A percentile compares a stretch with the other conserved stretches of the same genome.
Evolutionary conservation across 1,284 basidiomycete species (phyloP).

Genomic region (Meira miltonrushii): DNA sequence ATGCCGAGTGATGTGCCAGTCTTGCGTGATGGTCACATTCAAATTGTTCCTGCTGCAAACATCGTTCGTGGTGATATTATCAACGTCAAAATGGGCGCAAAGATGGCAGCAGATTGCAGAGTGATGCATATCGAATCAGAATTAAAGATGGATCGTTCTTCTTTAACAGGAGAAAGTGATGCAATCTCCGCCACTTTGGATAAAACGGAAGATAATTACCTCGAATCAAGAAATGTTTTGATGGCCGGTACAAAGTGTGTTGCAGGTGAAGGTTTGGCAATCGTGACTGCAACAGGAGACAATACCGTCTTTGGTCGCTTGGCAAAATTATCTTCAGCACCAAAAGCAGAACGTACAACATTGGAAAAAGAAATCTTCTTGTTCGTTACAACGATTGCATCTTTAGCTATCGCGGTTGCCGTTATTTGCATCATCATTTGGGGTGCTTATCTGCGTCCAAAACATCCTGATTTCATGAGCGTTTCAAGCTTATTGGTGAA

Average conservation of each 20-base stretch:
- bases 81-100: slow-evolving; percentile 54
- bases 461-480: slow-evolving; percentile 60
- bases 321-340: slow-evolving; percentile 14
- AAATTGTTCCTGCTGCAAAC: slow-evolving; percentile 61
- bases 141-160: slow-evolving; percentile 61
- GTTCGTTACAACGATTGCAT: slow-evolving; percentile 56
- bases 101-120: slow-evolving; percentile 57
- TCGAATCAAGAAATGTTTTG: slow-evolving; percentile 61
- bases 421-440: slow-evolving; percentile 59
- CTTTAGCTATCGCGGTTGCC: slow-evolving; percentile 59
- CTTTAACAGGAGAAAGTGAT: slow-evolving; percentile 62
- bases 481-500: slow-evolving; percentile 60
- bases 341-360: slow-evolving; percentile 58
- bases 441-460: slow-evolving; percentile 56
- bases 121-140: slow-evolving; percentile 56
- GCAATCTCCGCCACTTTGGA: slow-evolving; percentile 60
- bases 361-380: slow-evolving; percentile 56
- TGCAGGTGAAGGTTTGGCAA: slow-evolving; percentile 60
- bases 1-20: slow-evolving; percentile 59
- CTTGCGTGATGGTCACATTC: slow-evolving; percentile 62
- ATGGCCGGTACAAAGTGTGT: slow-evolving; percentile 64
- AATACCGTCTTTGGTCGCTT: slow-evolving; percentile 58
- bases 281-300: slow-evolving; percentile 62
- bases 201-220: slow-evolving; percentile 58
- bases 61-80: slow-evolving; percentile 68